These are phyloP conservation scores for Dorcoceras hygrometricum DNA, from an alignment of 257 asterid genomes.

Conservation along the genomic window DNA sequence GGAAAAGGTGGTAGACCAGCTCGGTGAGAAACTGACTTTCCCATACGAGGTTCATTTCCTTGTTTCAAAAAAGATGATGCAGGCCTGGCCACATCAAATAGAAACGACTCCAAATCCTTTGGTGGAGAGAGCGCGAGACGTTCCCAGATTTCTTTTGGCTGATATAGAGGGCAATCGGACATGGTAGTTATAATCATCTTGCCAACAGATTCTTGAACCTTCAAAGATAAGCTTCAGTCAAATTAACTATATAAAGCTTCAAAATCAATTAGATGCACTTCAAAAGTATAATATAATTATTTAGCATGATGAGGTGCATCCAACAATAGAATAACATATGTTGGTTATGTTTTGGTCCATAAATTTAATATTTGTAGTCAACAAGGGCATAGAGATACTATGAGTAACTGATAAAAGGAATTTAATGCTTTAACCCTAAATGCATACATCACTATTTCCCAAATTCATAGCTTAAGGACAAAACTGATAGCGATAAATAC, in stretches of 20 bases:
- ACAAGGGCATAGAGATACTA: neutral
- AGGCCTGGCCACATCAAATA: conserved; percentile 64
- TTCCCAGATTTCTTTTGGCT: conserved; percentile 57
- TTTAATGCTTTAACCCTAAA: neutral
- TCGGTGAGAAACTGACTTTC: conserved; percentile 51
- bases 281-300: conserved; percentile 3
- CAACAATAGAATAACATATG: conserved; percentile 5
- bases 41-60: conserved; percentile 55
- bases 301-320: neutral
- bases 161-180: conserved; percentile 38
- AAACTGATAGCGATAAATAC: neutral
- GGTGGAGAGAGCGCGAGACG: conserved; percentile 77
- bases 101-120: conserved; percentile 73
- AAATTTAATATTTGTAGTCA: neutral
- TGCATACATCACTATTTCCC: neutral
- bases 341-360: neutral
- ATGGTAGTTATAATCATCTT: conserved; percentile 31
- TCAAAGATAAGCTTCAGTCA: conserved; percentile 27
- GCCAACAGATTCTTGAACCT: conserved; percentile 51
- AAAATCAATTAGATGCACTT: conserved; percentile 15
- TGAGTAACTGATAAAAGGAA: neutral
- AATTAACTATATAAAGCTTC: conserved; percentile 2
- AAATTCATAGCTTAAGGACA: neutral
- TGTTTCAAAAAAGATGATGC: conserved; percentile 44
- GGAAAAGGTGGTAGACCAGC: conserved; percentile 88